These are phyloP conservation scores for Nigrospora sphaerica DNA, from an alignment of 2,329 filamentous ascomycete species.

Conservation along the genomic window DNA sequence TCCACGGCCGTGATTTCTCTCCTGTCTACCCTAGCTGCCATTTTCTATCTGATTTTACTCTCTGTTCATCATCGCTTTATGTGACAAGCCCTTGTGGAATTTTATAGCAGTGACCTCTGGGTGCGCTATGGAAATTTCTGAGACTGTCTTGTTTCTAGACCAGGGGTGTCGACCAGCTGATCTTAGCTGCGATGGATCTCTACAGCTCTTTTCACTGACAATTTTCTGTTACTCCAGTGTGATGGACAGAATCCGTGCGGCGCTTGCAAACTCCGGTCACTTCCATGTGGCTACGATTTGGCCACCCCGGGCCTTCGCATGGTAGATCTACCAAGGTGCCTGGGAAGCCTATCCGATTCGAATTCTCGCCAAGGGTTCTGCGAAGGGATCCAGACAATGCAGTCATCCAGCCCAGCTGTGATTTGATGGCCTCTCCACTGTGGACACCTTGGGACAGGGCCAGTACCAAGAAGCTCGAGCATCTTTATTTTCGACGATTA, in stretches of 20 bases:
- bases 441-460: too few species aligned
- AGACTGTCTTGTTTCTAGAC: too few species aligned
- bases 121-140: too few species aligned
- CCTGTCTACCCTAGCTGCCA: not conserved
- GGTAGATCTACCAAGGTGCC: conserved; percentile 25
- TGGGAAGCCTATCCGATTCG: conserved; percentile 27
- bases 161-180: too few species aligned
- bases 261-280: conserved; percentile 46
- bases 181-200: not conserved
- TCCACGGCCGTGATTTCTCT: not conserved
- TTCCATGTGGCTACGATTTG: conserved; percentile 35
- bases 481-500: not conserved
- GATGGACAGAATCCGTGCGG: conserved; percentile 51
- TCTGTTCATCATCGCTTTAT: too few species aligned
- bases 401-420: too few species aligned
- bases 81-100: too few species aligned
- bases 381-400: not conserved
- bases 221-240: conserved; percentile 33
- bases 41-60: too few species aligned
- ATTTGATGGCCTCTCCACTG: not conserved
- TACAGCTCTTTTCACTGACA: conserved; percentile 3
- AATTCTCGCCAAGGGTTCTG: conserved; percentile 11
- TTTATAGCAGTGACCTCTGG: not conserved
- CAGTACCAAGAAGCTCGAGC: too few species aligned
- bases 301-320: conserved; percentile 18